Conservation (phyloP, 192 early-diverging fungal genomes). For the Backusella mclennaniae region DNA sequence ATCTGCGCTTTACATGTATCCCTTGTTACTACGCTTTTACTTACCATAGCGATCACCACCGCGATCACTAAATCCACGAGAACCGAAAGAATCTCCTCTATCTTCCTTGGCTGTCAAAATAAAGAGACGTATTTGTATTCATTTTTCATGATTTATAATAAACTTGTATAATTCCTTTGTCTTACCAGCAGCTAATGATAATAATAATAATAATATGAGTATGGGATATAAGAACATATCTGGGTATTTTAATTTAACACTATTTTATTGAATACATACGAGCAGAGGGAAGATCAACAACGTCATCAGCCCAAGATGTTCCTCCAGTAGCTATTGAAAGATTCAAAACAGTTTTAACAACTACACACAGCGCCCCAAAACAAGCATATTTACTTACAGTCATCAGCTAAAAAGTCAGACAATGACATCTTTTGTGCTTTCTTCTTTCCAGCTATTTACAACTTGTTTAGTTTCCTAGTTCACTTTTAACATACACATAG, state of each 20-base stretch:
- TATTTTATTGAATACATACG: slow-evolving; percentile 52
- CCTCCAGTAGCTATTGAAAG: slow-evolving; percentile 43
- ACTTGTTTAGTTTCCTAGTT: neutral
- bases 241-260: neutral
- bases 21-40: neutral
- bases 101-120: slow-evolving; percentile 5
- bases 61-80: slow-evolving; percentile 13
- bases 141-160: neutral
- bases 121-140: neutral
- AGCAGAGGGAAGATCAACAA: slow-evolving; percentile 82
- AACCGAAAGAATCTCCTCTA: neutral
- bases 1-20: neutral
- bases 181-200: slow-evolving; percentile 18
- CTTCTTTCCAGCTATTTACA: slow-evolving; percentile 55
- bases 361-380: neutral
- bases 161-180: neutral
- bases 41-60: slow-evolving; percentile 19
- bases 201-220: neutral
- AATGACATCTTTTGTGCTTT: slow-evolving; percentile 90
- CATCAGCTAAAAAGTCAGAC: slow-evolving; percentile 76
- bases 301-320: slow-evolving; percentile 91
- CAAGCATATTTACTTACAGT: slow-evolving; percentile 40
- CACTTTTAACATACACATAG: neutral
- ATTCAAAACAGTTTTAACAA: neutral
- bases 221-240: neutral